phyloP scores from a whole-genome alignment of 2,329 filamentous ascomycete species.

The Aspergillus novofumigatus region DNA sequence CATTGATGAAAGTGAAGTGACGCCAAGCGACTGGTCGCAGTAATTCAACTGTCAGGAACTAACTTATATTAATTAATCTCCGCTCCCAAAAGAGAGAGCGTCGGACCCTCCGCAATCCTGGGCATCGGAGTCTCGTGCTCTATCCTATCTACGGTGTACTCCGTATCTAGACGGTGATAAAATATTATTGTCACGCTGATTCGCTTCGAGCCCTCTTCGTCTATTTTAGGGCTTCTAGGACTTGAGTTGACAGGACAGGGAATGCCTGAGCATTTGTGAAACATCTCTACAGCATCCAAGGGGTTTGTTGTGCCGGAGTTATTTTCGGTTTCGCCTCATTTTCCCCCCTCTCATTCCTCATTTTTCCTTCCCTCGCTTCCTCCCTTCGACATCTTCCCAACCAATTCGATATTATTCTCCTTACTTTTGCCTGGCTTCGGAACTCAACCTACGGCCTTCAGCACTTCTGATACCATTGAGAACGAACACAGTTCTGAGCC shows the following conservation, averaged over 20 bases:
- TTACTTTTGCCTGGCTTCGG: not conserved
- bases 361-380: not conserved
- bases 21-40: not conserved
- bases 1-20: not conserved
- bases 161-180: not conserved
- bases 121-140: not conserved
- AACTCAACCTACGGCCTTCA: not conserved
- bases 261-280: not conserved
- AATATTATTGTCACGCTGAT: not conserved
- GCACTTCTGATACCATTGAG: not conserved
- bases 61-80: not conserved
- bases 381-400: not conserved
- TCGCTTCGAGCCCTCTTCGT: not conserved
- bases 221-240: not conserved
- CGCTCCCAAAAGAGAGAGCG: not conserved
- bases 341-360: not conserved
- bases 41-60: not conserved
- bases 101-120: conserved; percentile 1
- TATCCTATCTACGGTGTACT: not conserved
- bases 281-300: not conserved
- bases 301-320: not conserved
- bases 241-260: not conserved
- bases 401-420: not conserved
- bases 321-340: not conserved
- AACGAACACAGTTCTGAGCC: not conserved